A percentile compares a stretch with the other conserved stretches of the same genome.
Evolutionary conservation across 2,329 filamentous ascomycete genomes (phyloP).

Genomic region (Paradendryphiella salina): DNA sequence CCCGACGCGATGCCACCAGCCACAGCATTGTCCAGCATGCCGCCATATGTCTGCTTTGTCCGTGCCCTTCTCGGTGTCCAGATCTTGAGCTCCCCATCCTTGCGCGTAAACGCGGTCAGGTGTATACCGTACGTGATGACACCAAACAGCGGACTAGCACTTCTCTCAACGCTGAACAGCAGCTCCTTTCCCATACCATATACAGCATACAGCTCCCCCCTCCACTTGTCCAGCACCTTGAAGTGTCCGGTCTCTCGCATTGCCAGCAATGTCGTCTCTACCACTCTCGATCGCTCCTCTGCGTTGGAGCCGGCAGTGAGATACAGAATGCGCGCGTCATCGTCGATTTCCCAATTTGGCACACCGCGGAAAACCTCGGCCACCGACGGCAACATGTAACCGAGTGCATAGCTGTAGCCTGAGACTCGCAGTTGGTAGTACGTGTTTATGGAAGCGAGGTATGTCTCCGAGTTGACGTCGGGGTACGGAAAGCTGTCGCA

Average conservation of each 20-base stretch:
- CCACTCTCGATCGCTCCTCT: constrained; percentile 62
- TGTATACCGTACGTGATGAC: constrained; percentile 52
- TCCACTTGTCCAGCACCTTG: constrained; percentile 62
- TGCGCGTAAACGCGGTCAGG: constrained; percentile 45
- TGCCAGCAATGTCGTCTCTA: constrained; percentile 63
- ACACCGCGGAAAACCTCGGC: constrained; percentile 60
- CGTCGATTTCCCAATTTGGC: constrained; percentile 65
- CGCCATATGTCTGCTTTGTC: constrained; percentile 82
- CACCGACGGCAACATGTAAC: constrained; percentile 64
- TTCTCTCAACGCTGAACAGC: constrained; percentile 50
- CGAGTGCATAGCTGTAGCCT: constrained; percentile 63
- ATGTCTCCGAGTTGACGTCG: constrained; percentile 59
- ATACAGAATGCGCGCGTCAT: constrained; percentile 63
- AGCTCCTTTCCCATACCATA: constrained; percentile 46
- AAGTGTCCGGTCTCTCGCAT: constrained; percentile 76
- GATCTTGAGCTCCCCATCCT: constrained; percentile 63
- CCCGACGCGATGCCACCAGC: constrained; percentile 82
- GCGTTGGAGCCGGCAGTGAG: constrained; percentile 64
- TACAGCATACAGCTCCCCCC: constrained; percentile 50
- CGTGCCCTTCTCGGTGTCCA: constrained; percentile 81
- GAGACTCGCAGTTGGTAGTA: constrained; percentile 69
- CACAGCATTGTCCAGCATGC: constrained; percentile 95
- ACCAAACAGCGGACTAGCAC: constrained; percentile 49
- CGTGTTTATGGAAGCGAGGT: constrained; percentile 57
- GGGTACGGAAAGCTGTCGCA: constrained; percentile 79